Evolutionary conservation across 2,329 filamentous ascomycete genomes (phyloP), one percentile per base, ranked within the genome.

Genomic region (Xylariaceae sp.): DNA sequence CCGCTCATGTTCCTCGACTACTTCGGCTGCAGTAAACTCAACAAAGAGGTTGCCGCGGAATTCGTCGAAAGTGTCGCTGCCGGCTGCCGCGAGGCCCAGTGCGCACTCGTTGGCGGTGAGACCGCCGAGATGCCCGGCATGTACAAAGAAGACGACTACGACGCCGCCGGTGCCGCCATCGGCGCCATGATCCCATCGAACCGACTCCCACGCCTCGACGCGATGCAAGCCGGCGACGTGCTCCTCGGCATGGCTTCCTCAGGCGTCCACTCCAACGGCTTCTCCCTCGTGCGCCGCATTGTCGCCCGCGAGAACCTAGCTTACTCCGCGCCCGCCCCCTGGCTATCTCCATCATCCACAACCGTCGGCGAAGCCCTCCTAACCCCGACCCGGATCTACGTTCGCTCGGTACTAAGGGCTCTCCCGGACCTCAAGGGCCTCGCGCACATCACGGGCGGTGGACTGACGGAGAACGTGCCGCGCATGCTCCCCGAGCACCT

Each of bases 51-150:
- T 3, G 90, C 91, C 0, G 85, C 88, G 8, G 80, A 84, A n/a
- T 97, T 99, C 68, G 88, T 99, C 41, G 83, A 90, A 67, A 91
- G 94, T 60, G 91, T 99, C 2, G 91, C 91, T 2, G 80, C 86
- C 32, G 94, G 94, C 47, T 99, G 94, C 73, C 83, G 84, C 57
- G 83, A 91, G 67, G 84, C 92, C 0, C 87, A 87, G 44, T 96
- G 92, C 67, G 91, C 91, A 12, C 80, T 99, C 2, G 88, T 97
- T n/a, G 94, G 94, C 40, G 94, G 94, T 44, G 94, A 99, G 74
- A 99, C 94, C 0, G 94, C 94, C 5, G 94, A 99, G 74, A 97
- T 99, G 94, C 92, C 92, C 0, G 91, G 91, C 52, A 89, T 97
- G 77, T 96, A 96, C 75, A 79, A 86, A 60, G 84, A 82, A 51